Percentiles rank a stretch among this genome's conserved stretches.
Conservation (phyloP, 2,329 filamentous ascomycete species). For the Talaromyces piceae region DNA sequence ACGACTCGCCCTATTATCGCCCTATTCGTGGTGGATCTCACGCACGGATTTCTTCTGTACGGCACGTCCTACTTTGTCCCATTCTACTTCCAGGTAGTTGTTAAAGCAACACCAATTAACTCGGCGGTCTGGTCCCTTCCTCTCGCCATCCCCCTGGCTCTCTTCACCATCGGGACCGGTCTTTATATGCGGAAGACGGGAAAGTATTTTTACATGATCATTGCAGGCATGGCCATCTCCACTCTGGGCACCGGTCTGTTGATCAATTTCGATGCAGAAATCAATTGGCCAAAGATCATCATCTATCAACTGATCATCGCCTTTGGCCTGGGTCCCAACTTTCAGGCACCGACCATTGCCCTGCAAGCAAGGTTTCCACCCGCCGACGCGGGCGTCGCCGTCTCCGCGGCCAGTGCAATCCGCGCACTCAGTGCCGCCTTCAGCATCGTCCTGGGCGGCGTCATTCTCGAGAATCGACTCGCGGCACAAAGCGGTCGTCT, state of each 20-base stretch:
- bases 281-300: conserved; percentile 42
- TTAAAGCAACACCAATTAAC: conserved; percentile 59
- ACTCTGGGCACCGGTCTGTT: conserved; percentile 60
- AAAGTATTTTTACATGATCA: conserved; percentile 55
- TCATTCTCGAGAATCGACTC: conserved; percentile 23
- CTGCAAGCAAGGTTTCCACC: conserved; percentile 56
- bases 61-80: conserved; percentile 71
- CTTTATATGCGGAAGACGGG: conserved; percentile 69
- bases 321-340: conserved; percentile 54
- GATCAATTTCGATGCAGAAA: conserved; percentile 50
- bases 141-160: conserved; percentile 58
- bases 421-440: conserved; percentile 52
- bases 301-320: conserved; percentile 53
- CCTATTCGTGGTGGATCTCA: conserved; percentile 57
- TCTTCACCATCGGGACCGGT: conserved; percentile 53
- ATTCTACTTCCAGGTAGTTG: conserved; percentile 73
- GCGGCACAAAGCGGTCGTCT: background rate
- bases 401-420: conserved; percentile 54
- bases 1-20: background rate
- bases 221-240: conserved; percentile 51
- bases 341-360: conserved; percentile 55
- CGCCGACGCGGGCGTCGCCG: conserved; percentile 55
- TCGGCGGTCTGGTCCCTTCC: conserved; percentile 69
- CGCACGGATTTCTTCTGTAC: conserved; percentile 71
- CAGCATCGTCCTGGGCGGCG: conserved; percentile 52